Evolutionary conservation across 805 yeast species (phyloP), one percentile per base, ranked within the genome.

Genomic region (Blastobotrys peoriensis): DNA sequence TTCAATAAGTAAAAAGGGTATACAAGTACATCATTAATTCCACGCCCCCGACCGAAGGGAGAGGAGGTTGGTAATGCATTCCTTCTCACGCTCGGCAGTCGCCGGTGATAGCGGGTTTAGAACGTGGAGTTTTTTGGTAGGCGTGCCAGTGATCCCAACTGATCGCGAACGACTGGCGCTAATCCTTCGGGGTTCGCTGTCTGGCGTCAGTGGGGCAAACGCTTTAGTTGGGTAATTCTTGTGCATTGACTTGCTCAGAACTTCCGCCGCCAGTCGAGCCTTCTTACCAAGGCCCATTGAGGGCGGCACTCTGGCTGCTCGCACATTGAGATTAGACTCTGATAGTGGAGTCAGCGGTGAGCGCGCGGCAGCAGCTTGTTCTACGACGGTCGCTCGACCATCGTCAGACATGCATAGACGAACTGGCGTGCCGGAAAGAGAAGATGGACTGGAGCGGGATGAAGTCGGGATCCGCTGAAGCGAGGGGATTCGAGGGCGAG

Each of bases 371-470:
- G 30, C 35, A 15, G 8, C 13, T 13, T 37, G 30, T 15, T 30
- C 34, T n/a, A 9, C 34, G 61, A 66, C 57, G 53, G 62, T 60
- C 6, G 70, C 70, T 47, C 62, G 62, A 23, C 70, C 70, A 46
- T 65, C 70, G 22, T 58, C 59, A 2, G 66, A 61, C 68, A 66
- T 65, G 33, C 64, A 45, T 41, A 62, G 54, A 22, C 56, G 54
- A 17, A 55, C 48, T 18, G 53, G 54, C 34, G 50, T 57, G 21
- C 57, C 30, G 13, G 10, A 8, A 25, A 25, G 8, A 8, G 30
- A 25, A 8, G 30, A 25, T 25, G 30, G 13, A 25, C 13, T 25
- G 13, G 30, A 8, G 13, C 10, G 13, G 13, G 30, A 8, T 13
- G 10, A 8, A 13, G 13, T 8, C 13, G 30, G 30, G 13, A 25